Evolutionary conservation across 2,329 filamentous ascomycete genomes (phyloP), one percentile per base, ranked within the genome.

Genomic region (Xylariaceae sp.): DNA sequence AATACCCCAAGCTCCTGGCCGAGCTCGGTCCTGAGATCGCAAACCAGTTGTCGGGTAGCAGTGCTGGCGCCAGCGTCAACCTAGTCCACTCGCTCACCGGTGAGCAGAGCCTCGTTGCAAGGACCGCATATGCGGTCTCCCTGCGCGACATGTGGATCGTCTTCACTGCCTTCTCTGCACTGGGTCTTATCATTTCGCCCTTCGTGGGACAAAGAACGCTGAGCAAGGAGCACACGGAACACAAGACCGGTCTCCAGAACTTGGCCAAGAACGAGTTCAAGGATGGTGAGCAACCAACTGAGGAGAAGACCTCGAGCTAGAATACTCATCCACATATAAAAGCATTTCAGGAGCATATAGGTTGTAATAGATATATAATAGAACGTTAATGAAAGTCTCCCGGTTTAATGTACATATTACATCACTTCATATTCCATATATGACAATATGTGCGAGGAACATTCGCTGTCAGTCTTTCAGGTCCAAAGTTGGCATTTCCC

Each of bases 141-240:
- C 57, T 83, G 53, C 68, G 70, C 43, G 76, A 71, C 48, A 82
- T 84, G 80, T 83, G 74, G 58, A 80, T 81, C 46, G 72, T 82
- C 51, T 83, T 78, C 56, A 73, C 75, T 0, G 74, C 68, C 17
- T 70, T 81, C 42, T 68, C 75, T 0, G 76, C 65, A 1, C 46
- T 75, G 0, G 79, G 76, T 0, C 61, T 82, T 9, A 27, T 77
- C 5, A 59, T 75, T 19, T 74, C 75, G 42, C 61, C 76, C 30
- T 71, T 78, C 31, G 66, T 83, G 43, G 66, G 69, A 33, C 74
- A 77, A 56, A 71, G 69, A 45, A 71, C 69, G 54, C 68, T 84
- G 48, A 81, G 73, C 66, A 78, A 75, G 55, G 70, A 78, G 30
- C 80, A 83, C 50, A 69, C 73, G 33, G 79, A 81, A 65, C 75